Evolutionary conservation across 441 rosid species (phyloP).

Genomic region (Capsella rubella): DNA sequence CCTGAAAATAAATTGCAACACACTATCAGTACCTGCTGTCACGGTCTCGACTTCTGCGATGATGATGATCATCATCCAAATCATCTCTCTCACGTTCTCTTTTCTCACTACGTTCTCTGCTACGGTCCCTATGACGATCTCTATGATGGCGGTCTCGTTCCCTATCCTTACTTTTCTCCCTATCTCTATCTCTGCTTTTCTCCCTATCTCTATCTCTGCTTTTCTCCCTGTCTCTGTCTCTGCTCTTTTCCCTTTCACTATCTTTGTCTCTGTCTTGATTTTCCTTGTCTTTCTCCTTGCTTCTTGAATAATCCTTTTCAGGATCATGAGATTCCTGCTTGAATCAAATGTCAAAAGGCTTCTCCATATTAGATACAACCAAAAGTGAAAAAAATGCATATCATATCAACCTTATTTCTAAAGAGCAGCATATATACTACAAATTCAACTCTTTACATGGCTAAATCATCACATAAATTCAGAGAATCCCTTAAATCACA

Average conservation of each 20-base stretch:
- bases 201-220: constrained; percentile 49
- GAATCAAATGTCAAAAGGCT: constrained; percentile 16
- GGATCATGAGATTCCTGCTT: constrained; percentile 65
- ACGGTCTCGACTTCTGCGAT: constrained; percentile 57
- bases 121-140: constrained; percentile 66
- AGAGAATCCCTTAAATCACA: neutral
- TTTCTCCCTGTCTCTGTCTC: constrained; percentile 50
- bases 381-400: neutral
- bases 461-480: neutral
- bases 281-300: constrained; percentile 60
- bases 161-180: constrained; percentile 53
- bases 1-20: neutral
- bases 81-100: constrained; percentile 72
- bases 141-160: constrained; percentile 70
- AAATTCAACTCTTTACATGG: neutral
- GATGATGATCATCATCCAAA: constrained; percentile 65
- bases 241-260: constrained; percentile 52
- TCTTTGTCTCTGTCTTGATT: constrained; percentile 52
- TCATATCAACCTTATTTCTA: neutral
- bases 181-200: constrained; percentile 52
- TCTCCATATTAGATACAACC: neutral
- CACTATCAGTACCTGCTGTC: constrained; percentile 62
- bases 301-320: constrained; percentile 61
- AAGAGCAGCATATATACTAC: neutral
- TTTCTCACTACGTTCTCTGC: constrained; percentile 69